A percentile compares a stretch with the other conserved stretches of the same genome.
phyloP scores from a whole-genome alignment of 805 yeast genomes.

The Wickerhamiella brachini region DNA sequence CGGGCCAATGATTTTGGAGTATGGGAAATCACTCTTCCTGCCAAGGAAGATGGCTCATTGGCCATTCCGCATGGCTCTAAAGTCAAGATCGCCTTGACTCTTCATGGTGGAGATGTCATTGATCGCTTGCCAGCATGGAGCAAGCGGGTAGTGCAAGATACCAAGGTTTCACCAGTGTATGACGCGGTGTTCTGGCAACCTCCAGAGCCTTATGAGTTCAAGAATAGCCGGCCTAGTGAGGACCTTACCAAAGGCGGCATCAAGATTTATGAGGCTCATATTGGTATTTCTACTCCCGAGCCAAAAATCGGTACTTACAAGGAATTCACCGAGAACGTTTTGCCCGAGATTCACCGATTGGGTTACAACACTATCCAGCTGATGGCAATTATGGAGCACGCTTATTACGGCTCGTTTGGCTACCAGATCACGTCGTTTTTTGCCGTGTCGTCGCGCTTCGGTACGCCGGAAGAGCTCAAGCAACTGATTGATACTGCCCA shows the following conservation, averaged over 20 bases:
- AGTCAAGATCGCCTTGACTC: constrained; percentile 47
- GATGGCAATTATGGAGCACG: constrained; percentile 99
- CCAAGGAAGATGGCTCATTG: constrained; percentile 34
- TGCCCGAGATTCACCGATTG: constrained; percentile 71
- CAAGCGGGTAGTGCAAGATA: constrained; percentile 57
- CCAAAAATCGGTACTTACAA: constrained; percentile 72
- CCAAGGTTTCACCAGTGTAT: constrained; percentile 35
- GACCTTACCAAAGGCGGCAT: constrained; percentile 17
- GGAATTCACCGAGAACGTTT: constrained; percentile 64
- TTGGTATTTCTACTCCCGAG: constrained; percentile 84
- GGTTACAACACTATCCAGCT: constrained; percentile 90
- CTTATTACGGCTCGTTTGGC: constrained; percentile 96
- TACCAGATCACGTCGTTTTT: constrained; percentile 89
- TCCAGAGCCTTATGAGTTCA: constrained; percentile 39
- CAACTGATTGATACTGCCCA: constrained; percentile 88
- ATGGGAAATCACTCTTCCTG: constrained; percentile 49
- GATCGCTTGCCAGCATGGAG: constrained; percentile 88
- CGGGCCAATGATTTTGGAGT: constrained; percentile 53
- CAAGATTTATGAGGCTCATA: constrained; percentile 86
- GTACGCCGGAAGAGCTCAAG: constrained; percentile 90
- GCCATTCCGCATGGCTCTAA: constrained; percentile 74
- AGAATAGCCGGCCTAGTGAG: constrained; percentile 54
- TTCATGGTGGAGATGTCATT: constrained; percentile 54
- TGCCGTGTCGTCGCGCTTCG: constrained; percentile 80
- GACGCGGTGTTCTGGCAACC: constrained; percentile 96